Evolutionary conservation across 2,329 filamentous ascomycete species (phyloP).

Genomic region (Botryotinia globosa): DNA sequence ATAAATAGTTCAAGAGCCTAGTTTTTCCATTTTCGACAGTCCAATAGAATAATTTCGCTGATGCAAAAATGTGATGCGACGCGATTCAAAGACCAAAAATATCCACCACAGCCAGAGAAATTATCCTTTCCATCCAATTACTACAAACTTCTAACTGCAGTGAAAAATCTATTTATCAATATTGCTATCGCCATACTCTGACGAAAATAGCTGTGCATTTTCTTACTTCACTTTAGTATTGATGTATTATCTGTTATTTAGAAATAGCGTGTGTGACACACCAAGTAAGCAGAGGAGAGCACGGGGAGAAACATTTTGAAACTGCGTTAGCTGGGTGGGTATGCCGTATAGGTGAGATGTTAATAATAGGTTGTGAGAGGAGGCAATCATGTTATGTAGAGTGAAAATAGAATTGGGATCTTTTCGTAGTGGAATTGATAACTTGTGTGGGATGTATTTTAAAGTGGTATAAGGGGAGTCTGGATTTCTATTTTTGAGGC

Average conservation of each 20-base stretch:
- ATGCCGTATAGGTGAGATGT: background rate
- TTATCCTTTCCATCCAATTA: accelerated
- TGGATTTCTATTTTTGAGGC: accelerated
- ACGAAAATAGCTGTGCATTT: background rate
- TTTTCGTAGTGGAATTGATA: background rate
- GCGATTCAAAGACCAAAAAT: background rate
- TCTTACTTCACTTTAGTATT: background rate
- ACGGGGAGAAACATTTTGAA: background rate
- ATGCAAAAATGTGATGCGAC: background rate
- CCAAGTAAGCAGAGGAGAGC: background rate
- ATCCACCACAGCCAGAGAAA: background rate
- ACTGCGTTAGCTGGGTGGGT: background rate
- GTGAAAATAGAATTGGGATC: too few relatives aligned
- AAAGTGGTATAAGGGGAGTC: accelerated
- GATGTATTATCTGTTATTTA: background rate
- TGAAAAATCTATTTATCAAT: accelerated
- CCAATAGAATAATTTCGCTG: background rate
- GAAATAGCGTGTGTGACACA: background rate
- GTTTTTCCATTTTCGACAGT: too few relatives aligned
- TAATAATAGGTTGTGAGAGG: background rate
- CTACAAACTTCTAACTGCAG: accelerated
- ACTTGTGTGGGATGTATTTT: background rate
- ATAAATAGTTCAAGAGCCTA: background rate
- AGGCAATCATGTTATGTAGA: accelerated
- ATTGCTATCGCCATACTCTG: background rate